phyloP scores from a whole-genome alignment of 2,329 filamentous ascomycete genomes.

The Penicillium brasilianum region DNA sequence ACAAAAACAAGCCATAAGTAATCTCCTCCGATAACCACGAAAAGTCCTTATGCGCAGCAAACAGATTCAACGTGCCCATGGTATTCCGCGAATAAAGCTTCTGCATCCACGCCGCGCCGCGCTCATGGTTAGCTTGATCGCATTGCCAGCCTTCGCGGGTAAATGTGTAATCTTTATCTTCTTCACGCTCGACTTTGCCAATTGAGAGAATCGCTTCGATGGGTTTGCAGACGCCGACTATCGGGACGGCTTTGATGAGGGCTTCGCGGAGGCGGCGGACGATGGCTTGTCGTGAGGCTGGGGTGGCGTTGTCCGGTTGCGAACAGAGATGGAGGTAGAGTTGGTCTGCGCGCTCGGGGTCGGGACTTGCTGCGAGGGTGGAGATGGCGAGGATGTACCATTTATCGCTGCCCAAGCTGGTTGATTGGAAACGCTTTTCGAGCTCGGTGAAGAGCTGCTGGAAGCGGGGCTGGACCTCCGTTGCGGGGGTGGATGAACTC shows the following conservation, averaged over 20 bases:
- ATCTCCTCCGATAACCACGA: constrained; percentile 74
- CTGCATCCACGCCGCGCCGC: constrained; percentile 61
- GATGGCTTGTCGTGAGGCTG: constrained; percentile 39
- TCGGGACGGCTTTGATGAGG: constrained; percentile 62
- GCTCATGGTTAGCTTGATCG: constrained; percentile 59
- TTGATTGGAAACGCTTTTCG: constrained; percentile 36
- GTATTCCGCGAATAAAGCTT: constrained; percentile 62
- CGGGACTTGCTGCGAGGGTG: constrained; percentile 56
- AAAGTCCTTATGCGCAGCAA: constrained; percentile 56
- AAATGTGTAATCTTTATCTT: constrained; percentile 62
- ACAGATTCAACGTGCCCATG: constrained; percentile 38
- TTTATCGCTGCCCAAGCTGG: constrained; percentile 34
- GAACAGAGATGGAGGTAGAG: constrained; percentile 63
- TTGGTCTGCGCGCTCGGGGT: constrained; percentile 57
- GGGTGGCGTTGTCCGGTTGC: constrained; percentile 51
- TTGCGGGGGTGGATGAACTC: constrained; percentile 19
- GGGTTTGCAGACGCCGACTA: constrained; percentile 68
- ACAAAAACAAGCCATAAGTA: constrained; percentile 65
- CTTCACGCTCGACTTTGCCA: constrained; percentile 55
- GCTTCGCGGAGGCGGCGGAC: constrained; percentile 57
- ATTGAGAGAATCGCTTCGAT: constrained; percentile 66
- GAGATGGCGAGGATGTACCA: constrained; percentile 47
- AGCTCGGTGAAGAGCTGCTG: constrained; percentile 36
- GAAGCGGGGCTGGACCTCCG: constrained; percentile 35
- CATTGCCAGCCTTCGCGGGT: constrained; percentile 64